Conservation (phyloP, 2,329 filamentous ascomycete genomes). For the Hypoxylon sp. region DNA sequence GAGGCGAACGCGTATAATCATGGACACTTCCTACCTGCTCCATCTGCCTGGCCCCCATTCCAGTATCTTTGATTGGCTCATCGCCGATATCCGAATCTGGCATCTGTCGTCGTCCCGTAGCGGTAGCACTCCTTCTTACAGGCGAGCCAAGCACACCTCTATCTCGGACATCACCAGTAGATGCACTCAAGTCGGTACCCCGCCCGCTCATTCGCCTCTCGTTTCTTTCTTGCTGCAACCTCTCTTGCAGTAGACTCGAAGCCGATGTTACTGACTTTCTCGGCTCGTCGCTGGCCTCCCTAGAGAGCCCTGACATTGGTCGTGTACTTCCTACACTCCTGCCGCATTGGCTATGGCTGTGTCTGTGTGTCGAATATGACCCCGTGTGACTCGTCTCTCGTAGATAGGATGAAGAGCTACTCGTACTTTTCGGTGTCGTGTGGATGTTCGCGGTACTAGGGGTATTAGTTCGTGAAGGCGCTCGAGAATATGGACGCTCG, state of each 20-base stretch:
- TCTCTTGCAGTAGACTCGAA: slow-evolving; percentile 70
- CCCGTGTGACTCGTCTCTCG: slow-evolving; percentile 56
- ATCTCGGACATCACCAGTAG: slow-evolving; percentile 57
- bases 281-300: slow-evolving; percentile 60
- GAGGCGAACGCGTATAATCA: slow-evolving; percentile 19
- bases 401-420: slow-evolving; percentile 60
- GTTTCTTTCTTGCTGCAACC: slow-evolving; percentile 66
- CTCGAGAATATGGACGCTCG: slow-evolving; percentile 57
- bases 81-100: slow-evolving; percentile 61
- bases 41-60: slow-evolving; percentile 76
- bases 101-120: slow-evolving; percentile 59
- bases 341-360: slow-evolving; percentile 59
- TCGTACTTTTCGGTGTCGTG: slow-evolving; percentile 59
- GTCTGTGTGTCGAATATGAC: slow-evolving; percentile 58
- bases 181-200: slow-evolving; percentile 57
- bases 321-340: slow-evolving; percentile 56
- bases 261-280: slow-evolving; percentile 58
- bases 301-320: slow-evolving; percentile 59
- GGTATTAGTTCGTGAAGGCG: slow-evolving; percentile 62
- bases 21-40: slow-evolving; percentile 67
- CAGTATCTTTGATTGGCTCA: slow-evolving; percentile 64
- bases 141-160: slow-evolving; percentile 58
- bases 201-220: slow-evolving; percentile 60
- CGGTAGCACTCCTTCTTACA: slow-evolving; percentile 51
- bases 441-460: slow-evolving; percentile 59